Percentiles rank a stretch among this genome's conserved stretches.
phyloP scores from a whole-genome alignment of 1,284 basidiomycete genomes.

The Apiotrichum siamense region DNA sequence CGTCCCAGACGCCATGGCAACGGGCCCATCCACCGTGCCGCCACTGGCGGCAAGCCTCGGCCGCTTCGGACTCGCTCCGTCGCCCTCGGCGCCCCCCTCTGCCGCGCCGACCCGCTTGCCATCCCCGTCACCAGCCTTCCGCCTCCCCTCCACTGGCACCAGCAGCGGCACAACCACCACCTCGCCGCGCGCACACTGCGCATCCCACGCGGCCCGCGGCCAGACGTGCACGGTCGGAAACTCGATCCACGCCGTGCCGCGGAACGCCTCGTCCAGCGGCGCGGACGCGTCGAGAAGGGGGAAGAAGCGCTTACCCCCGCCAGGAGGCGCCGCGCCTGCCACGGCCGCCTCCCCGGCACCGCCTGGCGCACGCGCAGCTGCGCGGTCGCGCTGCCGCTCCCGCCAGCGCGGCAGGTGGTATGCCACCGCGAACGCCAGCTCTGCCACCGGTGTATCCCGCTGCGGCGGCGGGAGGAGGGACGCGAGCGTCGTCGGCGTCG shows the following conservation, averaged over 20 bases:
- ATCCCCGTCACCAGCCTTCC: slow-evolving; percentile 5
- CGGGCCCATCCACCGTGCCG: no score
- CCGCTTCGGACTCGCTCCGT: slow-evolving; percentile 52
- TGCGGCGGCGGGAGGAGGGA: slow-evolving; percentile 20
- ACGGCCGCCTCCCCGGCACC: background rate
- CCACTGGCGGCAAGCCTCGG: no score
- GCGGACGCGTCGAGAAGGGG: slow-evolving; percentile 55
- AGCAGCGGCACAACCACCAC: slow-evolving; percentile 39
- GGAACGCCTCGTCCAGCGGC: slow-evolving; percentile 53
- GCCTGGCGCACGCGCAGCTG: background rate
- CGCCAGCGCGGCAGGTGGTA: slow-evolving; percentile 26
- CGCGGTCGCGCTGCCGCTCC: slow-evolving; percentile 6
- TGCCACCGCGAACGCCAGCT: slow-evolving; percentile 18
- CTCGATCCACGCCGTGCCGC: slow-evolving; percentile 64
- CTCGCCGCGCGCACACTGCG: slow-evolving; percentile 40
- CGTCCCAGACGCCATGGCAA: no score
- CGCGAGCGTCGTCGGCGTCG: slow-evolving; percentile 14
- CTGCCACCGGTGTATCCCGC: background rate
- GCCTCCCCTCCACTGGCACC: slow-evolving; percentile 31
- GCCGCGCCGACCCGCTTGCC: slow-evolving; percentile 50
- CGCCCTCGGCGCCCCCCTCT: slow-evolving; percentile 42
- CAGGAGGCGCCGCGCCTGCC: background rate
- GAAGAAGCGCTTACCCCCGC: slow-evolving; percentile 45
- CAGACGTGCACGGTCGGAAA: slow-evolving; percentile 72
- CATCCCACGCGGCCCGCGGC: slow-evolving; percentile 57